Evolutionary conservation across 768 basidiomycete genomes (phyloP).

Genomic region (Rubroboletus pulcherrimus): DNA sequence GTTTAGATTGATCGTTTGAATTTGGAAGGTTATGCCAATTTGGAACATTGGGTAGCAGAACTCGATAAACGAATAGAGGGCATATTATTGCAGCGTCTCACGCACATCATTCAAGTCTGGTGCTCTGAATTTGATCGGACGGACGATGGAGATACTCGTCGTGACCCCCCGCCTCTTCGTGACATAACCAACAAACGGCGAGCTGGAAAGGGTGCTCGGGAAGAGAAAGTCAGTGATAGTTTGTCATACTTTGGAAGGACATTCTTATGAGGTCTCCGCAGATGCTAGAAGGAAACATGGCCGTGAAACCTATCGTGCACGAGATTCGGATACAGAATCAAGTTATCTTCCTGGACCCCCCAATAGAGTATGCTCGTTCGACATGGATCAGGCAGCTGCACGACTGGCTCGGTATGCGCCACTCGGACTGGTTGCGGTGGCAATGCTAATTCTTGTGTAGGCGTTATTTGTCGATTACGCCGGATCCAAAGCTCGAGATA

Average conservation of each 20-base stretch:
- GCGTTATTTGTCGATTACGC: conserved; percentile 80
- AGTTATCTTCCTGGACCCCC: conserved; percentile 97
- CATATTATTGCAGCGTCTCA: conserved; percentile 71
- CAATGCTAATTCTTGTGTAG: conserved; percentile 32
- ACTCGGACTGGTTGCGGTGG: neutral
- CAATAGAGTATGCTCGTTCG: conserved; percentile 89
- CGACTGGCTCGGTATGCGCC: conserved; percentile 70
- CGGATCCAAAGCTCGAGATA: conserved; percentile 94
- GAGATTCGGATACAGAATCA: conserved; percentile 99
- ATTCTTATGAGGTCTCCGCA: conserved; percentile 25
- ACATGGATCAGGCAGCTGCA: conserved; percentile 89
- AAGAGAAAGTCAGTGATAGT: conserved; percentile 61
- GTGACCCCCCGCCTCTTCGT: conserved; percentile 47
- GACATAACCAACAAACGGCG: conserved; percentile 64
- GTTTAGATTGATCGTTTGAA: conserved; percentile 87
- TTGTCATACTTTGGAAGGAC: neutral
- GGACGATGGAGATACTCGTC: conserved; percentile 63
- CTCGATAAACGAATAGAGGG: conserved; percentile 80
- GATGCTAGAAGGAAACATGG: conserved; percentile 72
- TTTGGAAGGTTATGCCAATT: conserved; percentile 90
- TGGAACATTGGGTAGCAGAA: conserved; percentile 88
- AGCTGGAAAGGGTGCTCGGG: conserved; percentile 66
- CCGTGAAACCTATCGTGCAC: conserved; percentile 83
- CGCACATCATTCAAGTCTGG: conserved; percentile 80
- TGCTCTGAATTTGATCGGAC: conserved; percentile 78